Evolutionary conservation across 441 rosid species (phyloP), one percentile per base, ranked within the genome.

Genomic region (Jatropha multifida): DNA sequence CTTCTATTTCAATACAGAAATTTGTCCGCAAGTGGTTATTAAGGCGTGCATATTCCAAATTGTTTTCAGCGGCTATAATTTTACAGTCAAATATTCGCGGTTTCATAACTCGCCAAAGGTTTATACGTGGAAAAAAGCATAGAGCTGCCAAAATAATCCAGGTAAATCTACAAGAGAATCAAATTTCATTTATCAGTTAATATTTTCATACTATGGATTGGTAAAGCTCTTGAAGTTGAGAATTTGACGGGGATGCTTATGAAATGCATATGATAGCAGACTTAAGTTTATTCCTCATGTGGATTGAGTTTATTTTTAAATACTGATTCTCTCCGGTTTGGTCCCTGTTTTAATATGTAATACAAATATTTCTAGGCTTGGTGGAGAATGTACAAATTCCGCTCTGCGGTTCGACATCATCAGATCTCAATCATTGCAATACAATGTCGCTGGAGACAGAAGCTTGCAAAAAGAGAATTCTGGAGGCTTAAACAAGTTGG

Each of bases 361-460:
- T n/a, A 41, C 55, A 72, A 78, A 80, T 76, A 48, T 32, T 76
- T 26, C 44, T 81, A 95, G 99, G 93, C 90, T 78, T 65, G 81
- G 71, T 96, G 97, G 99, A 89, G 94, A 84, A 79, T 88, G 85
- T 80, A 64, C 88, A 91, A 87, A 83, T 86, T 89, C 85, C 95
- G 86, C 71, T 77, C 85, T 73, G 97, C 91, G 73, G 83, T 90
- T 65, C 89, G 79, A 65, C 85, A 77, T 78, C 85, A 71, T 81
- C 93, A 84, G 77, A 82, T 86, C 80, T 90, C 86, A 77, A 87
- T 96, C 71, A 86, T 89, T 78, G 92, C 96, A 56, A 80, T 96
- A 80, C 98, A 96, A 80, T 91, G 99, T 80, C 87, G 79, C 54
- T 96, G 98, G 98, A 94, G 94, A 84, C 89, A 85, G 86, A 96